Percentiles rank a stretch among this genome's conserved stretches.
Conservation (phyloP, 78 protist genomes). For the Chrysochromulina tobinii region DNA sequence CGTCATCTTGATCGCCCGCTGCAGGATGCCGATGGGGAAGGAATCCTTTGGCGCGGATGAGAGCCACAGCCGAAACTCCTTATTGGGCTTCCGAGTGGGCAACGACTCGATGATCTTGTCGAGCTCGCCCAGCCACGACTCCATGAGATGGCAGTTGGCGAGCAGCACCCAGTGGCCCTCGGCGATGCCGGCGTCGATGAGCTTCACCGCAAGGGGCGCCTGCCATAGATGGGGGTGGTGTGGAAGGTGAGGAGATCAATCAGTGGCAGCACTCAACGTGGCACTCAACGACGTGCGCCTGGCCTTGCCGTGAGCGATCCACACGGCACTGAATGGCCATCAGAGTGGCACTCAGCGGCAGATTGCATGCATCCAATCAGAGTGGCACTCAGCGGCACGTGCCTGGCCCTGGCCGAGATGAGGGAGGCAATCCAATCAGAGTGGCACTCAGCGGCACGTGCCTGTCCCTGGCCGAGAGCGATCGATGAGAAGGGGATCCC, state of each 20-base stretch:
- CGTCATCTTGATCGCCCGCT: conserved; percentile 83
- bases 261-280: no score
- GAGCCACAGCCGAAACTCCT: conserved; percentile 85
- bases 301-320: no score
- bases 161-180: conserved; percentile 79
- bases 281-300: no score
- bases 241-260: no score
- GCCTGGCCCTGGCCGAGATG: conserved; percentile 89
- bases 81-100: conserved; percentile 51
- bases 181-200: conserved; percentile 47
- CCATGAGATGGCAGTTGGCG: conserved; percentile 85
- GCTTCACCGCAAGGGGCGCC: conserved; percentile 58
- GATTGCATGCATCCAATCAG: no score
- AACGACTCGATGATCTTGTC: conserved; percentile 67
- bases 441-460: no score
- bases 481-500: conserved; percentile 48
- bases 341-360: no score
- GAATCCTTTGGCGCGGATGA: conserved; percentile 75
- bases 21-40: conserved; percentile 89
- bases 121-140: conserved; percentile 69
- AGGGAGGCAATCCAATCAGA: no score
- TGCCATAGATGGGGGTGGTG: no score
- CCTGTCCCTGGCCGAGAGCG: conserved; percentile 87
- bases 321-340: no score
- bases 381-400: no score